phyloP scores from a whole-genome alignment of 2,329 filamentous ascomycete species.

The Aspergillus piperis region DNA sequence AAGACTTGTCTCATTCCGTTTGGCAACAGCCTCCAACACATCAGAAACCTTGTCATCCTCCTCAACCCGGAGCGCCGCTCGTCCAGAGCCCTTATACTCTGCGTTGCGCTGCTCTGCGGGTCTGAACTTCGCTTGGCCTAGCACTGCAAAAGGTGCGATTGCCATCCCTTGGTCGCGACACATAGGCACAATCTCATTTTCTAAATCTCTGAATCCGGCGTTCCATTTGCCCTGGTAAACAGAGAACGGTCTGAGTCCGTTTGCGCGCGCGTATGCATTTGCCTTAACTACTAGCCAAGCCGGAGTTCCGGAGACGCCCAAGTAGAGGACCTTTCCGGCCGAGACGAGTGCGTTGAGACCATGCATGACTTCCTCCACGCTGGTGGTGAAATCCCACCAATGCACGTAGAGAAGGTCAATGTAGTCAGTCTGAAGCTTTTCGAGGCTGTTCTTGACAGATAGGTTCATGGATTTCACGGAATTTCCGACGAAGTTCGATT shows the following conservation, averaged over 20 bases:
- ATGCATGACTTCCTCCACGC: constrained; percentile 18
- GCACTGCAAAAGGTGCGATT: constrained; percentile 12
- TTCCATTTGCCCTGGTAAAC: constrained; percentile 17
- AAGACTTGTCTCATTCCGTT: constrained; percentile 6
- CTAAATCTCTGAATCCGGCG: constrained; percentile 10
- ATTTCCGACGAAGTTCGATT: constrained; percentile 27
- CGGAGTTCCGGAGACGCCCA: constrained; percentile 13
- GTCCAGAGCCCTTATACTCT: neutral
- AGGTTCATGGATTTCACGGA: constrained; percentile 11
- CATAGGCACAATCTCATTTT: constrained; percentile 16
- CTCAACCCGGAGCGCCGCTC: constrained; percentile 7
- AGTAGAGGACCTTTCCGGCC: constrained; percentile 15
- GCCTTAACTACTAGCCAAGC: constrained; percentile 19
- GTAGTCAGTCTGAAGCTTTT: constrained; percentile 16
- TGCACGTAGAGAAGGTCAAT: constrained; percentile 19
- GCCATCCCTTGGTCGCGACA: constrained; percentile 18
- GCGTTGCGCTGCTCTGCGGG: neutral
- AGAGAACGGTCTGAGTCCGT: constrained; percentile 12
- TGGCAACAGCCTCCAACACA: constrained; percentile 13
- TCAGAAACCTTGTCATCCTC: constrained; percentile 12
- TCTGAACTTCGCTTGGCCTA: constrained; percentile 13
- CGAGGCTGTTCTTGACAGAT: constrained; percentile 12
- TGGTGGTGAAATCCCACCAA: constrained; percentile 20
- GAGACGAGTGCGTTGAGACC: constrained; percentile 13
- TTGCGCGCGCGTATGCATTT: constrained; percentile 16